Evolutionary conservation across 2,329 filamentous ascomycete genomes (phyloP).

Genomic region (Alternaria triticina): DNA sequence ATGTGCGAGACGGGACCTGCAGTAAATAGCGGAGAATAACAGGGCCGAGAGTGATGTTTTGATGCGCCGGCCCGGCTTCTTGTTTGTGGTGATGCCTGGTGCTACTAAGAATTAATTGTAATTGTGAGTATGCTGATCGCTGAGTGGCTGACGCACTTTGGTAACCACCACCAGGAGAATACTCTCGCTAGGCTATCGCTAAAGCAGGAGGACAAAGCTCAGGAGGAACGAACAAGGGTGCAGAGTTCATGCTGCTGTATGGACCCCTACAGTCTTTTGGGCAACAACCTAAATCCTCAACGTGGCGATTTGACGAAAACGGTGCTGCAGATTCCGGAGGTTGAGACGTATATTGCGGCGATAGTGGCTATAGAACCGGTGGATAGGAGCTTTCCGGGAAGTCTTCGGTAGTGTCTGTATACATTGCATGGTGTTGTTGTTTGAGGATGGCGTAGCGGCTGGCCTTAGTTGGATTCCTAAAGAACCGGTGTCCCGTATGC

Average conservation of each 20-base stretch:
- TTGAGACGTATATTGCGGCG: constrained; percentile 2
- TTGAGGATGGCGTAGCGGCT: constrained; percentile 10
- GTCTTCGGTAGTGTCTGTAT: not conserved
- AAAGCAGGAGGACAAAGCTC: not conserved
- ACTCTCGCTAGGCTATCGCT: not conserved
- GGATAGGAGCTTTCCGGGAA: not conserved
- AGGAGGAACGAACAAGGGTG: not conserved
- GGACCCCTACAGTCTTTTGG: not conserved
- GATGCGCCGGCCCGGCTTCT: constrained; percentile 8
- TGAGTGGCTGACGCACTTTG: not conserved
- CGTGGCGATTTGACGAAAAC: not conserved
- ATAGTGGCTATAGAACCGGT: not conserved
- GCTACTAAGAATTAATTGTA: not conserved
- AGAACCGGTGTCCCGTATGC: constrained; percentile 15
- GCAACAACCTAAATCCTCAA: not conserved
- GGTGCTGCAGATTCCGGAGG: not conserved
- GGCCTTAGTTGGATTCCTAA: constrained; percentile 10
- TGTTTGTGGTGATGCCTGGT: not conserved
- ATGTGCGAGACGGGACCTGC: not conserved
- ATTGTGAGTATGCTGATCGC: not conserved
- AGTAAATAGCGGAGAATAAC: not conserved
- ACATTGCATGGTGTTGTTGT: constrained; percentile 11
- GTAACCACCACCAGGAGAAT: not conserved
- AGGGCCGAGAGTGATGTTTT: constrained; percentile 3
- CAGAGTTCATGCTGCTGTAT: not conserved